Base-by-base conservation (phyloP, 371 early-diverging fungal species). In the Apophysomyces sp. region DNA sequence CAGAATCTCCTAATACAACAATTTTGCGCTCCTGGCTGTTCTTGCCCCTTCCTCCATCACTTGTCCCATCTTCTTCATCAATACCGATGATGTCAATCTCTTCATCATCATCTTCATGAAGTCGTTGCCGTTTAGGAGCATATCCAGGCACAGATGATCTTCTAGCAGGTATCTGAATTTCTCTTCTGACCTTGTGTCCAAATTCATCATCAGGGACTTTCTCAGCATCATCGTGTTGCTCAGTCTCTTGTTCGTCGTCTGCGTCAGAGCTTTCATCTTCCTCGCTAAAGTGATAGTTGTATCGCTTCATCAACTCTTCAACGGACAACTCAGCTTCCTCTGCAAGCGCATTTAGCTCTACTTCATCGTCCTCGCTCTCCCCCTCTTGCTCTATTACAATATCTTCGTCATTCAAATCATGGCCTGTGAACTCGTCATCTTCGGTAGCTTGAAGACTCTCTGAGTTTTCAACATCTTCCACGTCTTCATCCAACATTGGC, bases 281-380 rank as follows among this genome's bases (percentile, higher is more conserved):
- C 4, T 64, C 59, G 16, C 59, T 58, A 27, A 57, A 62, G 3
- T 24, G 53, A 16, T 52, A 57, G 1, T 75, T 78, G 63, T 89
- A 87, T 26, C 74, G 74, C 41, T 71, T 68, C 28, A 87, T 53
- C 21, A 89, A 66, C 16, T 80, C 82, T 39, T 86, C 87, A 15
- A 89, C 75, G 0, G 87, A 82, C 21, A 86, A 49, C 27, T 85
- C 77, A 52, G 76, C 79, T 28, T 88, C 89, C 8, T 73, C 71
- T 34, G 63, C 68, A 24, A 88, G 65, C 1, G 74, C 84, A 18
- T 73, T 66, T 39, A 86, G 55, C 36, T 86, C 89, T 2, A 58
- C 73, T 2, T 82, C 80, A 44, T 82, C 83, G 18, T 83, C 84
- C 51, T 83, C 79, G 28, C 74, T 81, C 28, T 72, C 67, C 7